Evolutionary conservation across 805 yeast genomes (phyloP).

Genomic region (Schizosaccharomyces lindneri): DNA sequence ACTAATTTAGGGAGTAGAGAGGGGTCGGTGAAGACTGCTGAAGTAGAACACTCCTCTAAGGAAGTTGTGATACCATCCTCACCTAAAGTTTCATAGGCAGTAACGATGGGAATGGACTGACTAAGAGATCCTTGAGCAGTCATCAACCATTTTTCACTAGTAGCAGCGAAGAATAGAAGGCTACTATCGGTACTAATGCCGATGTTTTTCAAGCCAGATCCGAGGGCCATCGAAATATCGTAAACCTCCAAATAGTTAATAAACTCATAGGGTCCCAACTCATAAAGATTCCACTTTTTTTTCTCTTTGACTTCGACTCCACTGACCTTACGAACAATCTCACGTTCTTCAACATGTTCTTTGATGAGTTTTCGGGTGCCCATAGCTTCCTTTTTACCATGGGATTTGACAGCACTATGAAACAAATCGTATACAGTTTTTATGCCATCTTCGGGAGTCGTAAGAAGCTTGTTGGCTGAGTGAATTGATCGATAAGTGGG

Average conservation of each 20-base stretch:
- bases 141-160: slow-evolving; percentile 51
- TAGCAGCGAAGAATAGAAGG: slow-evolving; percentile 66
- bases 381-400: slow-evolving; percentile 31
- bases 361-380: slow-evolving; percentile 62
- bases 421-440: slow-evolving; percentile 47
- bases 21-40: slow-evolving; percentile 66
- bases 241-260: slow-evolving; percentile 35
- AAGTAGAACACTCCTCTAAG: slow-evolving; percentile 53
- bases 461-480: slow-evolving; percentile 17
- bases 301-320: slow-evolving; percentile 50
- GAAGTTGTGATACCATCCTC: slow-evolving; percentile 59
- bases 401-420: slow-evolving; percentile 32
- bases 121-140: slow-evolving; percentile 53
- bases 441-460: slow-evolving; percentile 37
- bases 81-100: slow-evolving; percentile 94
- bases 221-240: slow-evolving; percentile 25
- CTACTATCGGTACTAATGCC: slow-evolving; percentile 45
- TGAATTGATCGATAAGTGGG: not conserved
- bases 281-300: slow-evolving; percentile 74
- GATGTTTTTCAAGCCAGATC: slow-evolving; percentile 49
- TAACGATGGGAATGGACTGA: slow-evolving; percentile 66
- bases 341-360: slow-evolving; percentile 50
- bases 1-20: slow-evolving; percentile 38
- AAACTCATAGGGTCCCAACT: slow-evolving; percentile 46
- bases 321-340: slow-evolving; percentile 47